Evolutionary conservation across 129 eudicot genomes (phyloP).

Genomic region (Kitagawia praeruptora): DNA sequence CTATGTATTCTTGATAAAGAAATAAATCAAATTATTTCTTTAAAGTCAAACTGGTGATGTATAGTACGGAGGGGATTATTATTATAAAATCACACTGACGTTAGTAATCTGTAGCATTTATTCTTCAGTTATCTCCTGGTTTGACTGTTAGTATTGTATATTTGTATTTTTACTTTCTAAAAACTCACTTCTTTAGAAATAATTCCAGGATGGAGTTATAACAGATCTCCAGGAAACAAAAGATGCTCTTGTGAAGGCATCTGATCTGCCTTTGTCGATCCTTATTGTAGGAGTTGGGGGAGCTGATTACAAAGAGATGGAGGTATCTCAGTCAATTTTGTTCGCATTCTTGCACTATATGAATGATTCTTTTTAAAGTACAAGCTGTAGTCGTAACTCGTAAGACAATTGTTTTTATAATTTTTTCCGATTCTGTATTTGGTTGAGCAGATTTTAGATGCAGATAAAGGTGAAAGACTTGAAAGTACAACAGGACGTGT

Average conservation of each 20-base stretch:
- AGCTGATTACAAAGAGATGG: conserved; percentile 98
- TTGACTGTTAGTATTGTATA: neutral
- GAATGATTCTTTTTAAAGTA: neutral
- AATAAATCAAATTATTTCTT: neutral
- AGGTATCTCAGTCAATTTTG: conserved; percentile 41
- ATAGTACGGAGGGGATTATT: neutral
- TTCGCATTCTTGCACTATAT: conserved; percentile 1
- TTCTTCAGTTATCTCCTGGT: neutral
- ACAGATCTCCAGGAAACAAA: conserved; percentile 98
- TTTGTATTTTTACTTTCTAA: neutral
- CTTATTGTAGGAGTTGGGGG: conserved; percentile 99
- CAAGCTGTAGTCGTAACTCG: neutral
- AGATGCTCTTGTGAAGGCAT: conserved; percentile 92
- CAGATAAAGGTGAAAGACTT: conserved; percentile 84
- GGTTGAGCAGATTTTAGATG: conserved; percentile 67
- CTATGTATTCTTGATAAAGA: neutral
- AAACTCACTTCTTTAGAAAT: conserved; percentile 2
- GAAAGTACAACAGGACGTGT: conserved; percentile 91
- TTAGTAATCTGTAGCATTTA: neutral
- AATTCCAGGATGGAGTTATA: conserved; percentile 87
- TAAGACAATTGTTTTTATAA: neutral
- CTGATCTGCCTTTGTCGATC: conserved; percentile 89
- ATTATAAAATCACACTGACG: neutral
- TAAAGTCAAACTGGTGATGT: neutral
- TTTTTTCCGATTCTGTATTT: neutral